Conservation (phyloP, 2,329 filamentous ascomycete genomes). For the Colletotrichum limetticola region DNA sequence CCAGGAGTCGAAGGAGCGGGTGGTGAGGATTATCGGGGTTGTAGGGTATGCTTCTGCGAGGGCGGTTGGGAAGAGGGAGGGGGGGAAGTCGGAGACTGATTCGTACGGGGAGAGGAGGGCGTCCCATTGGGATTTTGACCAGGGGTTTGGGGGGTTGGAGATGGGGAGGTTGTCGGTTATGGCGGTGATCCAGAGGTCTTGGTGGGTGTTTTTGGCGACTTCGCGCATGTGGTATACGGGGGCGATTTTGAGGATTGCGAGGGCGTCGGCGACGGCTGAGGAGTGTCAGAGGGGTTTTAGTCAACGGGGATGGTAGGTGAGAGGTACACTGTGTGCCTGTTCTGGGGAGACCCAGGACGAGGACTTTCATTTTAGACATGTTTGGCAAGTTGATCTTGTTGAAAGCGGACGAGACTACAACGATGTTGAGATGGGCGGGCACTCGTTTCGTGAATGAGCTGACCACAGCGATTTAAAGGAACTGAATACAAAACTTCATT, state of each 20-base stretch:
- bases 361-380: conserved; percentile 42
- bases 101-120: conserved; percentile 44
- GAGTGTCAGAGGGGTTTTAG: not conserved
- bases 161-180: conserved; percentile 45
- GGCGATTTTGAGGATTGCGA: conserved; percentile 42
- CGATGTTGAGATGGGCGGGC: not conserved
- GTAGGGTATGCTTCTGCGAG: conserved; percentile 71
- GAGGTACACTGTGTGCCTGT: conserved; percentile 45
- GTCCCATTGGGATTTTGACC: conserved; percentile 45
- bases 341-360: conserved; percentile 46
- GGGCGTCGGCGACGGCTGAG: conserved; percentile 44
- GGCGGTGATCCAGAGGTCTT: conserved; percentile 47
- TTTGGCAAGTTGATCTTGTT: not conserved
- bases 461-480: not conserved
- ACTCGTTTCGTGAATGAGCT: not conserved
- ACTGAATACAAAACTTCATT: not conserved
- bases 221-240: conserved; percentile 49
- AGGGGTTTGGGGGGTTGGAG: conserved; percentile 37
- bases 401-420: not conserved
- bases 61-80: conserved; percentile 61
- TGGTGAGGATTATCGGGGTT: conserved; percentile 70
- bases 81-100: conserved; percentile 42
- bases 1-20: conserved; percentile 68
- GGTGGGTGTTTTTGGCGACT: conserved; percentile 45
- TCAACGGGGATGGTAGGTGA: no score